phyloP scores from a whole-genome alignment of 2,329 filamentous ascomycete species.

The Paracamarosporium sp. region DNA sequence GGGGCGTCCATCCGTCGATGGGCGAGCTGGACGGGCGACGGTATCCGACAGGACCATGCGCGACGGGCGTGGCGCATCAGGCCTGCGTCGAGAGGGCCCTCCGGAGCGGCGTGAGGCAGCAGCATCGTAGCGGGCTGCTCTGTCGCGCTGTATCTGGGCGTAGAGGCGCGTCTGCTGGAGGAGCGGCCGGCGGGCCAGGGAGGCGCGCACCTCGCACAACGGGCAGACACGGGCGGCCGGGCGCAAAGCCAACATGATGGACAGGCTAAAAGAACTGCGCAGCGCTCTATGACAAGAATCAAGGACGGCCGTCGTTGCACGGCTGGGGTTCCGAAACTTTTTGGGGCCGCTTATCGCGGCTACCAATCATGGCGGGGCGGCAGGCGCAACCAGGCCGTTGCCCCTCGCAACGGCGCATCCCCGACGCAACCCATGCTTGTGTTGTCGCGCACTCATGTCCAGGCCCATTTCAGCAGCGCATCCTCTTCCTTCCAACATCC shows the following conservation, averaged over 20 bases:
- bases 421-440: slow-evolving; percentile 28
- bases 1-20: slow-evolving; percentile 23
- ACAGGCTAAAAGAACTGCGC: not conserved
- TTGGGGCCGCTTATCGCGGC: slow-evolving; percentile 5
- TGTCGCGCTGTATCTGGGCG: slow-evolving; percentile 35
- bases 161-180: slow-evolving; percentile 47
- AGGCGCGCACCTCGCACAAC: slow-evolving; percentile 50
- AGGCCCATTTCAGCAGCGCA: slow-evolving; percentile 28
- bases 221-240: slow-evolving; percentile 45
- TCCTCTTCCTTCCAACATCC: slow-evolving; percentile 34
- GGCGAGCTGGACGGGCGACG: slow-evolving; percentile 28
- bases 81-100: slow-evolving; percentile 16
- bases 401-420: slow-evolving; percentile 25
- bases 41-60: slow-evolving; percentile 57
- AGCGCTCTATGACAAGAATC: not conserved
- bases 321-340: slow-evolving; percentile 7
- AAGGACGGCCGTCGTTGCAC: not conserved
- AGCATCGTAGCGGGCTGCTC: slow-evolving; percentile 16
- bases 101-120: slow-evolving; percentile 11
- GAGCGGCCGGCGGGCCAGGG: slow-evolving; percentile 21
- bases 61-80: slow-evolving; percentile 53
- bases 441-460: slow-evolving; percentile 30
- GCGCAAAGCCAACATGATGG: slow-evolving; percentile 40
- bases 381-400: slow-evolving; percentile 2
- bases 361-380: slow-evolving; percentile 12